phyloP scores from a whole-genome alignment of 768 basidiomycete genomes.

The Leccinum incarnatum region DNA sequence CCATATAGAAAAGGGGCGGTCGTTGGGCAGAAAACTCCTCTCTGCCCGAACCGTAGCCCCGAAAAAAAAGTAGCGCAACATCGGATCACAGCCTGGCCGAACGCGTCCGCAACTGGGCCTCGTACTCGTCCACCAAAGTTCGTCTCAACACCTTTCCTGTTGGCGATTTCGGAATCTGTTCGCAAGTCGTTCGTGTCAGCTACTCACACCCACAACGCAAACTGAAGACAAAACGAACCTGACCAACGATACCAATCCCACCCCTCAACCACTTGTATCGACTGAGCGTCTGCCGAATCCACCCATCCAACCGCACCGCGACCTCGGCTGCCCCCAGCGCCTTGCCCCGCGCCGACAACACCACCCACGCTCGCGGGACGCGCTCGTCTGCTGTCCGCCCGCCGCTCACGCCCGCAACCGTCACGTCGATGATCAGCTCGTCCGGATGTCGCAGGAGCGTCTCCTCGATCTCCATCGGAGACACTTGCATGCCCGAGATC shows the following conservation, averaged over 20 bases:
- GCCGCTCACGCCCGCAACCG: constrained; percentile 72
- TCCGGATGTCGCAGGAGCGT: constrained; percentile 60
- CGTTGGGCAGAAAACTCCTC: neutral
- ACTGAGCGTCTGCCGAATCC: constrained; percentile 63
- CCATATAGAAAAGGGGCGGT: neutral
- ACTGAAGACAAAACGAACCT: constrained; percentile 40
- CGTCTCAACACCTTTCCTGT: constrained; percentile 72
- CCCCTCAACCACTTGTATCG: constrained; percentile 77
- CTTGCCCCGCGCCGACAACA: constrained; percentile 56
- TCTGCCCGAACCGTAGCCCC: neutral
- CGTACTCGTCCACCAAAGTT: constrained; percentile 57
- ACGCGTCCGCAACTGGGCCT: constrained; percentile 27
- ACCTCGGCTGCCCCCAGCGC: constrained; percentile 42
- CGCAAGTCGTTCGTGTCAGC: neutral
- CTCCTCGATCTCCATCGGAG: constrained; percentile 75
- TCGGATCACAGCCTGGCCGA: constrained; percentile 25
- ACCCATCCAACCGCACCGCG: constrained; percentile 50
- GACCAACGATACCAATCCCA: constrained; percentile 60
- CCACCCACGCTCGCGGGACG: constrained; percentile 76
- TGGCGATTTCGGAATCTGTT: constrained; percentile 69
- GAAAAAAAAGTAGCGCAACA: neutral
- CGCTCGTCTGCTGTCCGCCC: constrained; percentile 71
- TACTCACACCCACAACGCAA: neutral
- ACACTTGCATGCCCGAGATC: constrained; percentile 76
- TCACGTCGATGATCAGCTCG: constrained; percentile 58